Conservation (phyloP, 768 basidiomycete species). For the Suillus decipiens region DNA sequence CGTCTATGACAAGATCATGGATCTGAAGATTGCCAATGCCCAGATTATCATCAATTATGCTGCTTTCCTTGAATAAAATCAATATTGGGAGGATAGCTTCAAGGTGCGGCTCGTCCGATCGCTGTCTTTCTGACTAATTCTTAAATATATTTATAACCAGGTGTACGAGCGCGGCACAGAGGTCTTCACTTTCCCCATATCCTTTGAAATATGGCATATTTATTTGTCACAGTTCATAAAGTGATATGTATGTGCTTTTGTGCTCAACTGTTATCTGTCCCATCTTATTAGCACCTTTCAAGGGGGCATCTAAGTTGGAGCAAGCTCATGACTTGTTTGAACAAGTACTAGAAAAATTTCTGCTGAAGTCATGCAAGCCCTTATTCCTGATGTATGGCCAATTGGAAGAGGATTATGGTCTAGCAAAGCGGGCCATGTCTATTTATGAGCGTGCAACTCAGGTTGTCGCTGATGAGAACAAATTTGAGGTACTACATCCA, state of each 20-base stretch:
- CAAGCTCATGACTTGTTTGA: slow-evolving; percentile 97
- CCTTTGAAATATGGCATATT: slow-evolving; percentile 99
- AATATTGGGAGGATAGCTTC: slow-evolving; percentile 99
- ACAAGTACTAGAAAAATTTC: slow-evolving; percentile 96
- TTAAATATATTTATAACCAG: slow-evolving; percentile 36
- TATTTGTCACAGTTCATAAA: slow-evolving; percentile 96
- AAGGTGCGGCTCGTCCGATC: slow-evolving; percentile 53
- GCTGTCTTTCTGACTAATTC: neutral
- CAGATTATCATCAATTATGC: slow-evolving; percentile 98
- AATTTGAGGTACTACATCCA: slow-evolving; percentile 75
- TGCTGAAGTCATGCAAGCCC: slow-evolving; percentile 91
- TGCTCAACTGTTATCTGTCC: slow-evolving; percentile 9
- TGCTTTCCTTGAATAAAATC: slow-evolving; percentile 94
- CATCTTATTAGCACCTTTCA: slow-evolving; percentile 30
- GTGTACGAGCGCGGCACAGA: slow-evolving; percentile 98
- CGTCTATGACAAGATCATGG: slow-evolving; percentile 95
- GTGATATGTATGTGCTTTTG: slow-evolving; percentile 72
- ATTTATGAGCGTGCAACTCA: slow-evolving; percentile 93
- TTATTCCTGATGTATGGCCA: slow-evolving; percentile 96
- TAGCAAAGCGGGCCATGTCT: slow-evolving; percentile 94
- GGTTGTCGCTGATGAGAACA: slow-evolving; percentile 86
- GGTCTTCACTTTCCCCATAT: slow-evolving; percentile 95
- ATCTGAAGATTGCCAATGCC: slow-evolving; percentile 96
- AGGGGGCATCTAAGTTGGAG: slow-evolving; percentile 93
- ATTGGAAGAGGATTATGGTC: slow-evolving; percentile 91